Base-by-base conservation (phyloP, 305 asterid genomes). In the Solanum aculeatissimum region DNA sequence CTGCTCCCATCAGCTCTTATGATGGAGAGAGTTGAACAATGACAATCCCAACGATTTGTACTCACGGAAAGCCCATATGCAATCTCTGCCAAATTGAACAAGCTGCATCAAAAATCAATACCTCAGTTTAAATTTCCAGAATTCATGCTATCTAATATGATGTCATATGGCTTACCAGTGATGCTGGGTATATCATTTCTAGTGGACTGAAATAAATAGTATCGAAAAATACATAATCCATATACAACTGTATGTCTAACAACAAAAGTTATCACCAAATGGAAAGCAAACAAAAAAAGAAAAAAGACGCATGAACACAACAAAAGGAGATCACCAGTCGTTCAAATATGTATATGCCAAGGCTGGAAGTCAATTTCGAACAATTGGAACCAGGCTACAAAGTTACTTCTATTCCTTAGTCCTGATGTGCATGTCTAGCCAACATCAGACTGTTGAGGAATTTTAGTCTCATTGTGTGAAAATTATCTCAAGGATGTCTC, bases 31-130 rank as follows among this genome's bases (percentile, higher is more conserved):
- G 69, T 53, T 21, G 82, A 70, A 78, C 42, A 51, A 43, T 40
- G 81, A 66, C 35, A 83, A 68, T 74, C 83, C 81, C 68, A 60
- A 13, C n/a, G 71, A 47, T 84, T 69, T 71, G 69, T 79, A 83
- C 83, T 55, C 60, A 70, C 47, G 9, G 83, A 81, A 74, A 85
- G 69, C 49, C 90, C 89, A 86, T 87, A 81, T 62, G 90, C 87
- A 85, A 87, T 86, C 91, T 92, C 98, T 94, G 98, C 93, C 96
- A 94, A 90, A 94, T 93, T 93, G 88, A 94, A 94, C 92, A 94
- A 91, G 97, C 97, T 94, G 97, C 97, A 93, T 92, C 95, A 94
- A 91, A 87, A 93, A 85, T 89, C 88, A 83, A 86, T 92, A 87
- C 94, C 92, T 93, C 94, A 91, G 94, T 91, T 84, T 79, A 84